Base-by-base conservation (phyloP, 768 basidiomycete genomes). In the Mycena sanguinolenta region DNA sequence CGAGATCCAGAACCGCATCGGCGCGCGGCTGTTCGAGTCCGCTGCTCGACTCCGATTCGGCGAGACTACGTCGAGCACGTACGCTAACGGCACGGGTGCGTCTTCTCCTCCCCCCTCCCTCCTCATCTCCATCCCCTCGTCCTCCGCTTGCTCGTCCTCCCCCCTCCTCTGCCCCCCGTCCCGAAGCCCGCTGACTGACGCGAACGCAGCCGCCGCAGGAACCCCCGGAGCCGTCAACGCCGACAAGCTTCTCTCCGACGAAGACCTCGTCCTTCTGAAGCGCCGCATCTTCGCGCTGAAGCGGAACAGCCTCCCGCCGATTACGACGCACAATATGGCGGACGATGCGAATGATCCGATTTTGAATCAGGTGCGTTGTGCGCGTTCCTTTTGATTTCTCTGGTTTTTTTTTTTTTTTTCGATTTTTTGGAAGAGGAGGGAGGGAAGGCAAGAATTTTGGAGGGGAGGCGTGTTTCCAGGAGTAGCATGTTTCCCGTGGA, bases 311-410 rank as follows among this genome's bases (percentile, higher is more conserved):
- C 89, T 96, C n/a, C 98, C 98, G 0, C 95, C 98, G 1, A 88
- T 99, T 50, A 93, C 92, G n/a, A 99, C 98, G 19, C 98, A 99
- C 84, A 99, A 99, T 83, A 99, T 99, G 98, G 90, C 88, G 27
- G 97, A 99, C 78, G 97, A 99, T 78, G 83, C 88, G 36, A 92
- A 82, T 75, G 98, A 99, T 77, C 98, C 98, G 8, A 95, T 99
- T 73, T 82, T 99, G 55, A 98, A 92, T 82, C 97, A 99, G 65
- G 68, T 73, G 27, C 3, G 70, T 30, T 14, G 28, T 13, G 23
- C 39, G 16, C 1, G 12, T 3, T 28, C 23, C 21, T n/a, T 3
- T 54, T n/a, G n/a, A 21, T 19, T 49, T 17, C 17, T 34, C 32
- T 34, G 4, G 32, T 10, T 34, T 34, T 4, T 10, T 10, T 5